Evolutionary conservation across 768 basidiomycete species (phyloP).

Genomic region (Grammothele lineata): DNA sequence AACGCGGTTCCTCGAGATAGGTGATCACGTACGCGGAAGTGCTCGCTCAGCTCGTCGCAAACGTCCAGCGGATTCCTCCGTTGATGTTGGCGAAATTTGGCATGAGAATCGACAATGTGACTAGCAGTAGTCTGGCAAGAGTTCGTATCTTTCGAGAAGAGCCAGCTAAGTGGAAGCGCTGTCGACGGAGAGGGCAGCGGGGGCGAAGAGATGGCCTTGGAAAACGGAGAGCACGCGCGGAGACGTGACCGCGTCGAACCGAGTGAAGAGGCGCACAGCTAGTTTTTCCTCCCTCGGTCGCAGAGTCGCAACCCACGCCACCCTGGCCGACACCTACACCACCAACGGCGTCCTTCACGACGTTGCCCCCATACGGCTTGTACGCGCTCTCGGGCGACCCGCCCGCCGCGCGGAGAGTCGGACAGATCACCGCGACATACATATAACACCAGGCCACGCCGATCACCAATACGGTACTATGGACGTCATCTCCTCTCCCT

Average conservation of each 20-base stretch:
- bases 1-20: not conserved
- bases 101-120: constrained; percentile 95
- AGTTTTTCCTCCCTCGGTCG: too few relatives aligned
- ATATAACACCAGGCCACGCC: too few relatives aligned
- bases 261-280: too few relatives aligned
- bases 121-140: constrained; percentile 85
- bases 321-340: constrained; percentile 38
- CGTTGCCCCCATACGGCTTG: constrained; percentile 61
- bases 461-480: too few relatives aligned
- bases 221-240: too few relatives aligned
- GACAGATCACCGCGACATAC: too few relatives aligned
- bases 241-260: too few relatives aligned
- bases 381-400: constrained; percentile 70
- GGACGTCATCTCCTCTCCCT: too few relatives aligned
- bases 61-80: constrained; percentile 52
- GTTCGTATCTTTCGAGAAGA: constrained; percentile 30
- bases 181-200: not conserved
- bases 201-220: too few relatives aligned
- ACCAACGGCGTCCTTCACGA: constrained; percentile 58
- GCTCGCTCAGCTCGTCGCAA: constrained; percentile 64
- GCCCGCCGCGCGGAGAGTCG: constrained; percentile 39
- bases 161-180: not conserved
- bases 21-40: constrained; percentile 60
- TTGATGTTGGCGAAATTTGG: constrained; percentile 64
- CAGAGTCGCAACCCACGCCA: too few relatives aligned